phyloP scores from a whole-genome alignment of 2,329 filamentous ascomycete species.

The Ophiostoma sp. region DNA sequence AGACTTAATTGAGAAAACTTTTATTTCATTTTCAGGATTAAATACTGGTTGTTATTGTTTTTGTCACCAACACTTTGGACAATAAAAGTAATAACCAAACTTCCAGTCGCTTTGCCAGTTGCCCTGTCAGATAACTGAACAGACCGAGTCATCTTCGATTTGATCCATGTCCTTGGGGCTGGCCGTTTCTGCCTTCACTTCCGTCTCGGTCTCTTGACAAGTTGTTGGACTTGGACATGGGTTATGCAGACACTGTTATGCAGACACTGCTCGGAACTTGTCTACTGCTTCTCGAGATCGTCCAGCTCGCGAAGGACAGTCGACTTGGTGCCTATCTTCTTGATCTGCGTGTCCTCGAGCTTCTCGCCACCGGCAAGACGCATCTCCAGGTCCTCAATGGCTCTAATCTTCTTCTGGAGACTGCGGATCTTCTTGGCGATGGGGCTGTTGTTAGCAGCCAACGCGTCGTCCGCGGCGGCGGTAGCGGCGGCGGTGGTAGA shows the following conservation, averaged over 20 bases:
- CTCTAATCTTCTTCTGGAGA: slow-evolving; percentile 92
- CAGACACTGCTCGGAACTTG: neutral
- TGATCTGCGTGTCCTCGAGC: slow-evolving; percentile 95
- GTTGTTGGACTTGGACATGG: neutral
- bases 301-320: slow-evolving; percentile 79
- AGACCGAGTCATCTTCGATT: neutral
- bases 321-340: slow-evolving; percentile 91
- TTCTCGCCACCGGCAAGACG: slow-evolving; percentile 90
- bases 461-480: slow-evolving; percentile 33
- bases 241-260: neutral
- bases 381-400: slow-evolving; percentile 98
- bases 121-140: neutral
- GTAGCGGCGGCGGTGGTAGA: slow-evolving; percentile 33
- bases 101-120: neutral
- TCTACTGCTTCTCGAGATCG: slow-evolving; percentile 43
- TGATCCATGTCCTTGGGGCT: neutral
- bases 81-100: neutral
- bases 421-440: slow-evolving; percentile 92
- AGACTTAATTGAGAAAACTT: neutral
- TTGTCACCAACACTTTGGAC: neutral
- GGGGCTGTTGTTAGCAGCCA: slow-evolving; percentile 53
- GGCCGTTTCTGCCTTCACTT: neutral
- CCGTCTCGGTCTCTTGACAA: neutral
- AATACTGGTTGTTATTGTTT: neutral
- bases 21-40: neutral